Evolutionary conservation across 495 filamentous ascomycete genomes (phyloP).

Genomic region (Neurospora tetraspora): DNA sequence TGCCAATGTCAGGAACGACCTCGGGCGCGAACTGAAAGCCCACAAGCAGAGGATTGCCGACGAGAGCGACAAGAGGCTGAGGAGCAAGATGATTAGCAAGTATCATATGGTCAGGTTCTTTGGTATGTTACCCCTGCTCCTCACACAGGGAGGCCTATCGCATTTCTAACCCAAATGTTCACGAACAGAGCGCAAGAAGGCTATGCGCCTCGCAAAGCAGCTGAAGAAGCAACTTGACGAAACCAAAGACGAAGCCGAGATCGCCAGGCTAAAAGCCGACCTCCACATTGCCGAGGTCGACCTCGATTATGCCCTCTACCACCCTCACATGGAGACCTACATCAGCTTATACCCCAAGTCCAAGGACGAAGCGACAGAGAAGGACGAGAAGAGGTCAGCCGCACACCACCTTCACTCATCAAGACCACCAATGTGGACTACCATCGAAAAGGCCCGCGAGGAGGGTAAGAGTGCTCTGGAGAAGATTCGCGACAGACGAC

Average conservation of each 20-base stretch:
- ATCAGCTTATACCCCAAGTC: conserved; percentile 57
- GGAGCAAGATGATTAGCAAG: conserved; percentile 65
- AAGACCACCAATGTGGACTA: conserved; percentile 54
- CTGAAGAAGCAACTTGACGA: conserved; percentile 46
- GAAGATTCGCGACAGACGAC: conserved; percentile 35
- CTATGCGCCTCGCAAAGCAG: conserved; percentile 56
- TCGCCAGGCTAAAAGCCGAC: conserved; percentile 39
- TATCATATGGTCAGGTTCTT: conserved; percentile 95
- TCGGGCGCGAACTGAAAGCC: conserved; percentile 70
- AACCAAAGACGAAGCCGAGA: conserved; percentile 37
- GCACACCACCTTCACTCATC: conserved; percentile 25
- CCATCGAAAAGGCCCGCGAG: conserved; percentile 58
- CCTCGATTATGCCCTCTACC: conserved; percentile 77
- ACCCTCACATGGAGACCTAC: conserved; percentile 71
- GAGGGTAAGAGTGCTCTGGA: conserved; percentile 48
- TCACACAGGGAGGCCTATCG: not conserved
- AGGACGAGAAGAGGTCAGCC: conserved; percentile 23
- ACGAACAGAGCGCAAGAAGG: conserved; percentile 70
- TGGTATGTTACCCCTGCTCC: conserved; percentile 37
- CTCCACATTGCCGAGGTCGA: conserved; percentile 69
- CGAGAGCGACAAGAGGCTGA: conserved; percentile 44
- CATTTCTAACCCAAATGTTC: not conserved
- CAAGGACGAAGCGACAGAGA: not conserved
- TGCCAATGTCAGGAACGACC: conserved; percentile 61
- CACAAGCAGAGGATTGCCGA: conserved; percentile 62